These are phyloP conservation scores for Avena eriantha DNA, from an alignment of 176 grass and related monocot genomes.

Conservation along the genomic window DNA sequence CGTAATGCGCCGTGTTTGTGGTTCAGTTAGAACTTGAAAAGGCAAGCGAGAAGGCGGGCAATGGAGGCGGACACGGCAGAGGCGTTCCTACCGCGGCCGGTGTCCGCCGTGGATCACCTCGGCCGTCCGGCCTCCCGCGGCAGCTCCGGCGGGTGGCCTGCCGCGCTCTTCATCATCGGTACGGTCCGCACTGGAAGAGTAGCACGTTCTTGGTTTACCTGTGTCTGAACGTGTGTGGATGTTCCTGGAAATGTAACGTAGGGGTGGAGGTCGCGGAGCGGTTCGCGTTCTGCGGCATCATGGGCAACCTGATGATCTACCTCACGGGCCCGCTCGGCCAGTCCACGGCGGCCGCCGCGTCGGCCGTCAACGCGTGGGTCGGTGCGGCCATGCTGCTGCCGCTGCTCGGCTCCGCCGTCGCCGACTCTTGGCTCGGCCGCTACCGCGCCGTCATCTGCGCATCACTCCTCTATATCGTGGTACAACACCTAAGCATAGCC, in stretches of 20 bases:
- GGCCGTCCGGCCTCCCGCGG: conserved; percentile 37
- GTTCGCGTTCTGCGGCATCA: conserved; percentile 16
- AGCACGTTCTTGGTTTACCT: background rate
- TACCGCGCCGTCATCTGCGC: conserved; percentile 54
- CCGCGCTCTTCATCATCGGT: conserved; percentile 67
- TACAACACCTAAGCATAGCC: background rate
- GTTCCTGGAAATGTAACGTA: background rate
- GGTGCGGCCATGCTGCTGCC: conserved; percentile 45
- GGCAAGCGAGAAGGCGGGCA: background rate
- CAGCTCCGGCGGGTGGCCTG: conserved; percentile 53
- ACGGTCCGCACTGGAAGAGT: background rate
- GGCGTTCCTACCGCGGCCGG: conserved; percentile 25
- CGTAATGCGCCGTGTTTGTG: background rate
- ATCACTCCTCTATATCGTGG: conserved; percentile 59
- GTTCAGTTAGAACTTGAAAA: too few relatives aligned
- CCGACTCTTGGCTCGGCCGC: conserved; percentile 73
- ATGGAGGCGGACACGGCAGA: conserved; percentile 27
- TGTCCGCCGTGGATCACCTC: conserved; percentile 46
- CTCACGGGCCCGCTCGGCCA: background rate
- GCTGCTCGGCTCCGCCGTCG: conserved; percentile 57
- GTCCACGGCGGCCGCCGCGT: conserved; percentile 11
- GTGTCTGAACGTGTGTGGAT: too few relatives aligned
- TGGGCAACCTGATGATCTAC: conserved; percentile 22
- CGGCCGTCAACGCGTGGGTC: background rate
- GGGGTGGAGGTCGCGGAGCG: conserved; percentile 34